A percentile compares a stretch with the other conserved stretches of the same genome.
These are phyloP conservation scores for Chimonanthus salicifolius DNA, from an alignment of 164 flowering plant genomes.

Conservation along the genomic window DNA sequence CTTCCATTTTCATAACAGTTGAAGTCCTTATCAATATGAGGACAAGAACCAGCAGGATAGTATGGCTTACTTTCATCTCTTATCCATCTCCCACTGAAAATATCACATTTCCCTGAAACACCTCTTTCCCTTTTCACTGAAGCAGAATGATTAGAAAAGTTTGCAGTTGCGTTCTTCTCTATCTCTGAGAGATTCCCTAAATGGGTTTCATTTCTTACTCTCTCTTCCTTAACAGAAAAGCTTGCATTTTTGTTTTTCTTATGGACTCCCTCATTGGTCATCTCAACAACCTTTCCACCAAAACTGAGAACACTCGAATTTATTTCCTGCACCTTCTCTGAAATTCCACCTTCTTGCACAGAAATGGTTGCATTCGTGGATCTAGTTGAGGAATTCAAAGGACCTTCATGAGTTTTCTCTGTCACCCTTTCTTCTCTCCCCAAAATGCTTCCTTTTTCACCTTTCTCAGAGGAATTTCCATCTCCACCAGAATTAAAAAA, in stretches of 20 bases:
- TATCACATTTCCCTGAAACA: conserved; percentile 43
- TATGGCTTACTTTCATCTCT: conserved; percentile 60
- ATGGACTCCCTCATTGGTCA: conserved; percentile 14
- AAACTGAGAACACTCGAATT: background rate
- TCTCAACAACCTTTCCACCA: conserved; percentile 9
- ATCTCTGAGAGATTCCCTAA: conserved; percentile 12
- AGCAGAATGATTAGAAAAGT: conserved; percentile 9
- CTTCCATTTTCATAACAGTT: conserved; percentile 67
- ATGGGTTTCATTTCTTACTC: conserved; percentile 8
- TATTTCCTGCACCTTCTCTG: background rate
- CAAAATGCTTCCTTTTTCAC: background rate
- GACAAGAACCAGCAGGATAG: conserved; percentile 74
- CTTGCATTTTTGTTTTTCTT: conserved; percentile 21
- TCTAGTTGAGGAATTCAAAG: too few relatives aligned
- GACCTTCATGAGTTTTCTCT: conserved; percentile 5
- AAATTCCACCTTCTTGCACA: background rate
- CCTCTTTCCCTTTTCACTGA: conserved; percentile 1
- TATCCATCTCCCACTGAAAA: conserved; percentile 79
- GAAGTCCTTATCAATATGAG: conserved; percentile 60
- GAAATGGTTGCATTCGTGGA: too few relatives aligned
- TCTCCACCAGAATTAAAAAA: too few relatives aligned
- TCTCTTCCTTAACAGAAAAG: conserved; percentile 5
- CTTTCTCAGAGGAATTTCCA: too few relatives aligned
- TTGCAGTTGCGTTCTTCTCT: background rate
- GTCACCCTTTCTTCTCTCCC: background rate